Evolutionary conservation across 2,329 filamentous ascomycete genomes (phyloP).

Genomic region (Conoideocrella luteorostrata): DNA sequence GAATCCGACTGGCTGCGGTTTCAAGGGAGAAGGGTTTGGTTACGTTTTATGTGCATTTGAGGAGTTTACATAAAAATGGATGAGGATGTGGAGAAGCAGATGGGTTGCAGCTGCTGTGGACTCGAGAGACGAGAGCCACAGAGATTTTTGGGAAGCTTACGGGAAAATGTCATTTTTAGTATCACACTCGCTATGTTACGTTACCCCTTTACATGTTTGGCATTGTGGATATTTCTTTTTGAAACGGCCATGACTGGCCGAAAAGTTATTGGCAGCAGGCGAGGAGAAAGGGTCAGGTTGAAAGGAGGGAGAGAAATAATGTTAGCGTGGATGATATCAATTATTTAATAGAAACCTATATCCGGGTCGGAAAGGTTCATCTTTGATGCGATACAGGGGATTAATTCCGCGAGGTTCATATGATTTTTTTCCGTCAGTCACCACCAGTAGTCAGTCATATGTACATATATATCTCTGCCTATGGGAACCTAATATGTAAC

Average conservation of each 20-base stretch:
- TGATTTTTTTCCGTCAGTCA: no score
- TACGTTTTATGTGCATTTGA: conserved; percentile 4
- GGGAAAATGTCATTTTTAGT: background rate
- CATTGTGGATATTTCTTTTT: background rate
- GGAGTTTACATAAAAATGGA: background rate
- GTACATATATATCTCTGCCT: no score
- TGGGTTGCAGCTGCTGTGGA: conserved; percentile 1
- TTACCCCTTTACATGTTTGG: background rate
- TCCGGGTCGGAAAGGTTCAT: background rate
- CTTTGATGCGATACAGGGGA: no score
- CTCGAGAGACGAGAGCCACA: background rate
- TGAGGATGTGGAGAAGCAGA: background rate
- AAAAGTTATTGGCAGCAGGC: background rate
- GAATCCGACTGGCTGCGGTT: background rate
- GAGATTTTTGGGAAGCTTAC: background rate
- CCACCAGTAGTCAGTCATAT: no score
- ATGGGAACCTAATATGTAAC: no score
- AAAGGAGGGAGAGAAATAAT: conserved; percentile 1
- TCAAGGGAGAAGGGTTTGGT: no score
- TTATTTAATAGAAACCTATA: background rate
- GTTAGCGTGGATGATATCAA: background rate
- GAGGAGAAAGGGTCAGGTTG: background rate
- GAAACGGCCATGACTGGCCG: background rate
- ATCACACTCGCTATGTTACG: background rate
- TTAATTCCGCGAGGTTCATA: no score